Evolutionary conservation across 176 grass and related monocot species (phyloP).

Genomic region (Rhynchospora breviuscula): DNA sequence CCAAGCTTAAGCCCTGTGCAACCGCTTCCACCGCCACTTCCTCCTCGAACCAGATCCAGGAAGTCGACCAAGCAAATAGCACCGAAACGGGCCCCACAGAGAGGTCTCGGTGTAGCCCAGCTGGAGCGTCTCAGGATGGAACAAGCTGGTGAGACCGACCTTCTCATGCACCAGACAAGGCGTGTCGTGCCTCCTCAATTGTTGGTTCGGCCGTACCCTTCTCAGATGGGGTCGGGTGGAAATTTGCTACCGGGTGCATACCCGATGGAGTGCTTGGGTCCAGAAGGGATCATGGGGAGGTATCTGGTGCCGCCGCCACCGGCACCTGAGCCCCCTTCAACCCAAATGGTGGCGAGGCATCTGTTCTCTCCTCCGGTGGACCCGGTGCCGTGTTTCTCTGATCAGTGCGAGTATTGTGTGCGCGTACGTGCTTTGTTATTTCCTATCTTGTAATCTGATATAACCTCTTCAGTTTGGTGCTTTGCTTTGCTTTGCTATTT

Average conservation of each 20-base stretch:
- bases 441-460: background rate
- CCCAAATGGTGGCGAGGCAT: slow-evolving; percentile 17
- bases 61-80: slow-evolving; percentile 14
- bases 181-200: background rate
- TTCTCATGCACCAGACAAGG: background rate
- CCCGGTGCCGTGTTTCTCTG: slow-evolving; percentile 1
- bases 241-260: background rate
- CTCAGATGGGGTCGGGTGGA: background rate
- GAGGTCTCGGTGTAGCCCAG: slow-evolving; percentile 29
- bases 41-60: background rate
- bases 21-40: background rate
- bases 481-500: background rate
- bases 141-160: slow-evolving; percentile 1
- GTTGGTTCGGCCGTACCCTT: background rate
- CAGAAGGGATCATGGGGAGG: background rate
- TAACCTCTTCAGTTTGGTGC: background rate
- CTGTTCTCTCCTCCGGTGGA: background rate
- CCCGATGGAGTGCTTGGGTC: background rate
- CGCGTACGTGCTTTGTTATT: background rate
- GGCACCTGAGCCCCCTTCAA: slow-evolving; percentile 31
- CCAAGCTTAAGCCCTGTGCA: background rate
- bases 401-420: slow-evolving; percentile 31
- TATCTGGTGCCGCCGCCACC: background rate
- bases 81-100: slow-evolving; percentile 17
- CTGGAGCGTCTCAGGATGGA: slow-evolving; percentile 22